A percentile compares a stretch with the other conserved stretches of the same genome.
Conservation (phyloP, 2,329 filamentous ascomycete genomes). For the Juglanconis juglandina region DNA sequence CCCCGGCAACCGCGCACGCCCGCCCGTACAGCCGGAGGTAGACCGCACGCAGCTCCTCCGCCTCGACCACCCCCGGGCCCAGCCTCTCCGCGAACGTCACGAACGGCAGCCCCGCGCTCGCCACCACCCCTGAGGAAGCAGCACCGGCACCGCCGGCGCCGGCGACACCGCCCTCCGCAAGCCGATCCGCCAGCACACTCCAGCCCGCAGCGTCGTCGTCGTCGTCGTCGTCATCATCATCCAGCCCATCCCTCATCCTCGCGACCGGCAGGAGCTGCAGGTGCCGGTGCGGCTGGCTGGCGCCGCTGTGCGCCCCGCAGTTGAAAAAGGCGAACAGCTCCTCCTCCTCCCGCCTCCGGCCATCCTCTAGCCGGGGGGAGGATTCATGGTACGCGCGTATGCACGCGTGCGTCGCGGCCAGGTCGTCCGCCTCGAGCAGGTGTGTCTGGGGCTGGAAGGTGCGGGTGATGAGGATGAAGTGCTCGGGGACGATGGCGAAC, state of each 20-base stretch:
- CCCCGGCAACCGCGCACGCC: constrained; percentile 36
- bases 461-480: constrained; percentile 70
- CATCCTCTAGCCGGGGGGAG: too few relatives aligned
- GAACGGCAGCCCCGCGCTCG: constrained; percentile 37
- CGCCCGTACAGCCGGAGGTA: constrained; percentile 48
- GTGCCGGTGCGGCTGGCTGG: constrained; percentile 69
- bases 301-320: constrained; percentile 64
- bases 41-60: constrained; percentile 33
- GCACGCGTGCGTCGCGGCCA: constrained; percentile 60
- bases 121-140: too few relatives aligned
- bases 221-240: constrained; percentile 17
- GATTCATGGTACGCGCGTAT: constrained; percentile 49
- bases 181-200: constrained; percentile 44
- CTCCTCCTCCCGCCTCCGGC: constrained; percentile 18
- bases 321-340: constrained; percentile 68
- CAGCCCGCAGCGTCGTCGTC: too few relatives aligned
- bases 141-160: too few relatives aligned
- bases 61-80: background rate
- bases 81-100: constrained; percentile 38
- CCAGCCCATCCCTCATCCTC: constrained; percentile 55
- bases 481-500: constrained; percentile 66
- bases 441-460: constrained; percentile 62
- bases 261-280: constrained; percentile 67
- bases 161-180: constrained; percentile 22
- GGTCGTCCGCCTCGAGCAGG: constrained; percentile 56